Conservation (phyloP, 805 yeast species). For the Candida peoriensis region DNA sequence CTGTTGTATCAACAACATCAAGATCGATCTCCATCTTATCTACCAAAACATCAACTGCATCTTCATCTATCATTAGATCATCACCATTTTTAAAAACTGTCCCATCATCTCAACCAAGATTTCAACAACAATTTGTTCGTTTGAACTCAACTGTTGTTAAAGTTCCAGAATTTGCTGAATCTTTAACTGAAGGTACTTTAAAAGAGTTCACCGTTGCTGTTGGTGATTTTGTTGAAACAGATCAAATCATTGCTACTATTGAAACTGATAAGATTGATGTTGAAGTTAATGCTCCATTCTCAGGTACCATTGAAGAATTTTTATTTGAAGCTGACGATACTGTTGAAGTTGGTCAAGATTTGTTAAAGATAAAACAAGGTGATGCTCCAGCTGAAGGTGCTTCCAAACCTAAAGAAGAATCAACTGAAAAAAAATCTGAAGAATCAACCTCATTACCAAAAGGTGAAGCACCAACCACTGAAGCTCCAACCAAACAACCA, state of each 20-base stretch:
- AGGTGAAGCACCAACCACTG: slow-evolving; percentile 22
- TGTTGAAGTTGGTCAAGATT: slow-evolving; percentile 92
- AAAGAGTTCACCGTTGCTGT: slow-evolving; percentile 63
- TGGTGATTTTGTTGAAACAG: slow-evolving; percentile 83
- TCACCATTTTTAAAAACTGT: background rate
- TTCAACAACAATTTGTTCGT: slow-evolving; percentile 20
- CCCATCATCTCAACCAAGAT: background rate
- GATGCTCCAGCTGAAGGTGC: slow-evolving; percentile 60
- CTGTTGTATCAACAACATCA: slow-evolving; percentile 2
- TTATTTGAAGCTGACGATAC: slow-evolving; percentile 85
- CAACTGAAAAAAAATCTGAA: slow-evolving; percentile 20
- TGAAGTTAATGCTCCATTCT: slow-evolving; percentile 89
- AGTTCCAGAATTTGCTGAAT: slow-evolving; percentile 98
- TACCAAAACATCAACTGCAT: slow-evolving; percentile 1
- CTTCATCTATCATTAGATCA: slow-evolving; percentile 1
- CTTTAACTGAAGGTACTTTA: slow-evolving; percentile 94
- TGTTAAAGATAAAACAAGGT: slow-evolving; percentile 79
- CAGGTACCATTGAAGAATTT: slow-evolving; percentile 85
- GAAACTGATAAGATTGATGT: slow-evolving; percentile 98
- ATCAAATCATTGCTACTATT: slow-evolving; percentile 91
- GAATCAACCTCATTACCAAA: slow-evolving; percentile 25
- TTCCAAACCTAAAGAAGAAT: slow-evolving; percentile 23
- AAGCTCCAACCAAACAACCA: slow-evolving; percentile 24
- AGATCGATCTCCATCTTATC: slow-evolving; percentile 10
- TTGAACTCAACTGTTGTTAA: slow-evolving; percentile 53